Base-by-base conservation (phyloP, 202 grass and related monocot genomes). In the Panicum virgatum region DNA sequence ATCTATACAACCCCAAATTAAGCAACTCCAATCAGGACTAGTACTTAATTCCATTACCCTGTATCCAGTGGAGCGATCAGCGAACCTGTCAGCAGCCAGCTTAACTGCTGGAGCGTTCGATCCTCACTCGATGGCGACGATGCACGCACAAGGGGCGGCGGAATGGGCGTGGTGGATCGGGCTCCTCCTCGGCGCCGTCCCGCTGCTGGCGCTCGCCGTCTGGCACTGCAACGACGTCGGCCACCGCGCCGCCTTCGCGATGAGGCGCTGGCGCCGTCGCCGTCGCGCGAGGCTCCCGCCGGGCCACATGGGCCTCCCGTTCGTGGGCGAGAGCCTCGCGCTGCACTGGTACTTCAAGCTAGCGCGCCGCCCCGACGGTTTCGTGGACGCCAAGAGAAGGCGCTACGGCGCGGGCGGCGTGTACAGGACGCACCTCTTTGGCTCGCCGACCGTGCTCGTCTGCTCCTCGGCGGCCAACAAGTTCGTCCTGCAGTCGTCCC, bases 321-420 rank as follows among this genome's bases (percentile, higher is more conserved):
- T 86, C 27, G 9, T 86, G 12, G 76, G 76, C 38, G 84, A 86
- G 84, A 75, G 37, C 8, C 60, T 66, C 3, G 4, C 38, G 3
- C 60, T 80, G 38, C 77, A 75, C 50, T 86, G 77, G 84, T 50
- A 86, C 84, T 86, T 75, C 77, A 80, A 81, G 84, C 19, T 75
- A 38, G 60, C 48, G 6, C 66, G 77, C 60, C 69, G 69, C 59
- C 84, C 84, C 46, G 69, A 86, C 36, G 84, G 12, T 23, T 86
- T 81, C 60, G 23, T 86, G 14, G 0, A 66, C 12, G 76, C 77
- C 20, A 47, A 38, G 84, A 19, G 34, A 63, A 18, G 50, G 25
- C 26, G 70, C 26, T 79, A 78, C 66, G 39, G 29, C 15, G 66
- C 3, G 3, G 54, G n/a, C 18, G n/a, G 57, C 23, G 22, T 78